phyloP scores from a whole-genome alignment of 2,329 filamentous ascomycete species.

The Hymenoscyphus fructigenus region DNA sequence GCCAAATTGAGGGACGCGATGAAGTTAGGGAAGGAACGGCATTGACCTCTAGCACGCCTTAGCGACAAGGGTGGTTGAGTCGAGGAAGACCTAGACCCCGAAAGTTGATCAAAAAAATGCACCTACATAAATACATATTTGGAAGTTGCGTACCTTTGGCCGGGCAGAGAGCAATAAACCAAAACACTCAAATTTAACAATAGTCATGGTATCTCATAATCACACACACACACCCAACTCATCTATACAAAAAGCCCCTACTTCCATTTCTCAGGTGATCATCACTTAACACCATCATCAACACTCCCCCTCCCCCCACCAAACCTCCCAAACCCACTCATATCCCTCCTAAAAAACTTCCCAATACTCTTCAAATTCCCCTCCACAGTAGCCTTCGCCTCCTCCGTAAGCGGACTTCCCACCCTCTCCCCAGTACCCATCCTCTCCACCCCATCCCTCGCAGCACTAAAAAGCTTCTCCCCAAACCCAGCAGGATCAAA shows the following conservation, averaged over 20 bases:
- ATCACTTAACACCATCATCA: slow-evolving; percentile 26
- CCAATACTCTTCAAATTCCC: slow-evolving; percentile 95
- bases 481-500: slow-evolving; percentile 84
- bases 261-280: background rate
- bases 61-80: no score
- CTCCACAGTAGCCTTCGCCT: slow-evolving; percentile 72
- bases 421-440: slow-evolving; percentile 51
- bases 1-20: no score
- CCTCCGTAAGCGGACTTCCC: slow-evolving; percentile 37
- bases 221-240: no score
- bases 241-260: background rate
- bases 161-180: no score
- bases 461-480: slow-evolving; percentile 83
- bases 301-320: slow-evolving; percentile 28
- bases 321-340: slow-evolving; percentile 66
- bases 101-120: no score
- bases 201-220: no score
- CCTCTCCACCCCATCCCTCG: slow-evolving; percentile 77
- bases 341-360: slow-evolving; percentile 91
- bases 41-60: no score
- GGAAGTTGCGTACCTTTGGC: no score
- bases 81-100: no score
- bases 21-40: no score
- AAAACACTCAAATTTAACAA: no score
- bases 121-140: no score